Evolutionary conservation across 2,329 filamentous ascomycete species (phyloP).

Genomic region (Penicillium sp.): DNA sequence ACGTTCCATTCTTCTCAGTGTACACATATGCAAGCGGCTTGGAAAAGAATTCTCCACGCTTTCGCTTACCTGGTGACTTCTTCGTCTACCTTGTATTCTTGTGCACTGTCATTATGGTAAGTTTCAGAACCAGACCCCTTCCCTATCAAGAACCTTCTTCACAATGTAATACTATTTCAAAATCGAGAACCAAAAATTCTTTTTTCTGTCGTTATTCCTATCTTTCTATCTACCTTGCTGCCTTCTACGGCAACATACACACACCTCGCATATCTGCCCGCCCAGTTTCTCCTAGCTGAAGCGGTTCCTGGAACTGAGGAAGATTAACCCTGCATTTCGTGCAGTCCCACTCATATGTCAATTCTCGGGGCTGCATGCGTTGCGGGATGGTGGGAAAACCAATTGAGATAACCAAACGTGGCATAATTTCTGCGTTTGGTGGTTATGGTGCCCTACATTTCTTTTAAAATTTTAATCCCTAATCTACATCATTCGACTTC

Average conservation of each 20-base stretch:
- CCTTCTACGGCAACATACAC: slow-evolving; percentile 12
- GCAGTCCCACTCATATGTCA: slow-evolving; percentile 59
- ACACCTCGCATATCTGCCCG: slow-evolving; percentile 72
- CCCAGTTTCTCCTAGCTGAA: slow-evolving; percentile 68
- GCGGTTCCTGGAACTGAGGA: slow-evolving; percentile 80
- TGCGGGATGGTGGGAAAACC: slow-evolving; percentile 74
- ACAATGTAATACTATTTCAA: slow-evolving; percentile 9
- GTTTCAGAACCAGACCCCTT: slow-evolving; percentile 38
- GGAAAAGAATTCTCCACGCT: slow-evolving; percentile 68
- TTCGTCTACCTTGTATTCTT: slow-evolving; percentile 77
- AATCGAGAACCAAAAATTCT: slow-evolving; percentile 4
- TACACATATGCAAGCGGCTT: slow-evolving; percentile 74
- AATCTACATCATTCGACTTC: slow-evolving; percentile 7
- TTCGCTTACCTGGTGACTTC: slow-evolving; percentile 71
- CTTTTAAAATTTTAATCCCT: slow-evolving; percentile 21
- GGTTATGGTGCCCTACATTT: slow-evolving; percentile 65
- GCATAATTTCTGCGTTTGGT: slow-evolving; percentile 56
- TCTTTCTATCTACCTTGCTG: neutral
- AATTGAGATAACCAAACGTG: slow-evolving; percentile 58
- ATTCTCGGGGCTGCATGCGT: slow-evolving; percentile 58
- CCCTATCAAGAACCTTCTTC: neutral
- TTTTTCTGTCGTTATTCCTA: slow-evolving; percentile 18
- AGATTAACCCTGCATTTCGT: slow-evolving; percentile 68
- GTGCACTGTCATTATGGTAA: slow-evolving; percentile 70
- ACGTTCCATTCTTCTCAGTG: slow-evolving; percentile 40